phyloP scores from a whole-genome alignment of 441 rosid genomes.

The Raphanus hybrid region DNA sequence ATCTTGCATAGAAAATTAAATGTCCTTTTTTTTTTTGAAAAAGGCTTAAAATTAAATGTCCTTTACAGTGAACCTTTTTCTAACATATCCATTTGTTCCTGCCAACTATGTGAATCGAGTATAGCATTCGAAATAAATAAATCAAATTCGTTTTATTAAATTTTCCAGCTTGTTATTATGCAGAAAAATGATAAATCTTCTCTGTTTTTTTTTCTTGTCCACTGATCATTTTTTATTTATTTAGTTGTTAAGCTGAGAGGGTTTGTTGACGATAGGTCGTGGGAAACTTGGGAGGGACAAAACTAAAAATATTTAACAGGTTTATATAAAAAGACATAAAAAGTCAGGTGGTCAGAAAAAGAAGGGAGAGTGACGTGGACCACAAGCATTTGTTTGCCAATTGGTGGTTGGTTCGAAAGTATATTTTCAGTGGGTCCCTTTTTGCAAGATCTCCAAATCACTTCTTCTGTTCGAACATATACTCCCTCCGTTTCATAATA shows the following conservation, averaged over 20 bases:
- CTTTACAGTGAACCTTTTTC: not conserved
- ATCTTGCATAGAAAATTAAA: not conserved
- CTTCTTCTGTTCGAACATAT: slow-evolving; percentile 20
- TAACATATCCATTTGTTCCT: not conserved
- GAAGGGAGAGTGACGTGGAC: slow-evolving; percentile 39
- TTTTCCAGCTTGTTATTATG: not conserved
- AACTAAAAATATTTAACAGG: not conserved
- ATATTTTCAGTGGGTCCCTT: slow-evolving; percentile 11
- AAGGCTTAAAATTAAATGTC: not conserved
- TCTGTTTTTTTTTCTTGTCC: not conserved
- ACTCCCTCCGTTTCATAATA: too few species aligned
- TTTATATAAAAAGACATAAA: not conserved
- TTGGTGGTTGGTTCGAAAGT: slow-evolving; percentile 33
- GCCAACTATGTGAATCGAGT: not conserved
- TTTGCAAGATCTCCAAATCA: slow-evolving; percentile 35
- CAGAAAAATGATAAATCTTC: not conserved
- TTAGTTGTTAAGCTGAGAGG: not conserved
- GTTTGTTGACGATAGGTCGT: slow-evolving; percentile 10
- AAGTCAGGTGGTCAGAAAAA: slow-evolving; percentile 27
- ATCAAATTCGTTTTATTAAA: not conserved
- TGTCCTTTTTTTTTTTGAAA: too few species aligned
- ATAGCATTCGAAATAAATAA: not conserved
- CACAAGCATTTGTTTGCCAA: slow-evolving; percentile 44
- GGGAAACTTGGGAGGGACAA: not conserved
- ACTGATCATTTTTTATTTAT: not conserved